phyloP scores from a whole-genome alignment of 2,329 filamentous ascomycete genomes.

The Pestalotiopsis sp. region DNA sequence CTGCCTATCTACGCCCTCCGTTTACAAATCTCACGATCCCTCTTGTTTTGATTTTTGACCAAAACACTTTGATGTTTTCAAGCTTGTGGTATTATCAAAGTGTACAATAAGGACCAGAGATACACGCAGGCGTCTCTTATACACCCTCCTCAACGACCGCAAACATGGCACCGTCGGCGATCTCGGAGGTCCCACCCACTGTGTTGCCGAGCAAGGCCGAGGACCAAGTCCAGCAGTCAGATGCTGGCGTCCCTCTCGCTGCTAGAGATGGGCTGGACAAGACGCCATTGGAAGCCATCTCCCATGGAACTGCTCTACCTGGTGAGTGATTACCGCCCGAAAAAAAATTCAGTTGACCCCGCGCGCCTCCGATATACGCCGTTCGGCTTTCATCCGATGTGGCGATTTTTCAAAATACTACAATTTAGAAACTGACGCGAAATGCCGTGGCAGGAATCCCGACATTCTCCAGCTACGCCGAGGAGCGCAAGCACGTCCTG shows the following conservation, averaged over 20 bases:
- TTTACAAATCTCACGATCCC: background rate
- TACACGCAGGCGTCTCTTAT: background rate
- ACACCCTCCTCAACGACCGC: background rate
- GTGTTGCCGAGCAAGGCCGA: slow-evolving; percentile 18
- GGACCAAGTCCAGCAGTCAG: slow-evolving; percentile 16
- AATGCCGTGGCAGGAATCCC: slow-evolving; percentile 37
- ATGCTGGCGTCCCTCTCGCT: slow-evolving; percentile 5
- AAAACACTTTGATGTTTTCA: background rate
- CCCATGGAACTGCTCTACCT: slow-evolving; percentile 34
- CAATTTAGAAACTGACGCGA: background rate
- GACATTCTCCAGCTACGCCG: slow-evolving; percentile 38
- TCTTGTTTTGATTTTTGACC: background rate
- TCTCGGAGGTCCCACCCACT: slow-evolving; percentile 23
- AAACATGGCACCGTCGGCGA: slow-evolving; percentile 34
- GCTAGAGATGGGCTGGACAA: slow-evolving; percentile 20
- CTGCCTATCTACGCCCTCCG: background rate
- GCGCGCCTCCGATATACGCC: background rate
- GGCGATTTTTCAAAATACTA: background rate
- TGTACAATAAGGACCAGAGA: background rate
- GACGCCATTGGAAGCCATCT: slow-evolving; percentile 37
- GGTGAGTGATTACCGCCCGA: slow-evolving; percentile 17
- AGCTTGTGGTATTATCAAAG: background rate
- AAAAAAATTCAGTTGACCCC: background rate
- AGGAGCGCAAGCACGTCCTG: slow-evolving; percentile 63
- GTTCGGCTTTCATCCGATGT: background rate